Conservation (phyloP, 768 basidiomycete species). For the Fistulinella prunicolor region DNA sequence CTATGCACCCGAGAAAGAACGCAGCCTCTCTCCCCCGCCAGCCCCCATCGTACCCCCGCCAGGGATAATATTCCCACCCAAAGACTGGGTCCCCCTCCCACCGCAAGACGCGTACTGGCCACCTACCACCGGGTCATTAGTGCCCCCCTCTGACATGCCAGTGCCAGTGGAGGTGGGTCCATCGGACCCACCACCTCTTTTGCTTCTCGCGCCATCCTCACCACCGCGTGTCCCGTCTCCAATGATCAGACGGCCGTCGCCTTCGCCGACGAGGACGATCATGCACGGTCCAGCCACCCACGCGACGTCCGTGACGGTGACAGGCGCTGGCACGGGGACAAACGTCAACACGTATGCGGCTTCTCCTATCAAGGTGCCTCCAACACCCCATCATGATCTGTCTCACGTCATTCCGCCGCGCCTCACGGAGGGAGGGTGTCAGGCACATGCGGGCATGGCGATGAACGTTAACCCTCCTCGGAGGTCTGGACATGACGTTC, state of each 20-base stretch:
- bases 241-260: conserved; percentile 15
- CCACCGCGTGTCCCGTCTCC: conserved; percentile 11
- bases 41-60: conserved; percentile 24
- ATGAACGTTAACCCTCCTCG: conserved; percentile 18
- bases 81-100: conserved; percentile 16
- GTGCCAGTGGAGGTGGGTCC: neutral
- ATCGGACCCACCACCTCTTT: conserved; percentile 6
- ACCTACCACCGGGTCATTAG: neutral
- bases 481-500: conserved; percentile 14
- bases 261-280: conserved; percentile 12
- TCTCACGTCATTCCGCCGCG: conserved; percentile 7
- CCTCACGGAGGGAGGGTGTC: conserved; percentile 26
- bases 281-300: conserved; percentile 3
- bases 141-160: conserved; percentile 5
- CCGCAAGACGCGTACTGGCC: conserved; percentile 17
- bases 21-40: neutral
- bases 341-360: conserved; percentile 10
- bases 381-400: conserved; percentile 22
- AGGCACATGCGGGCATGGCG: conserved; percentile 16
- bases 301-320: neutral
- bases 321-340: neutral
- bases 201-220: conserved; percentile 16
- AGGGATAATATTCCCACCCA: conserved; percentile 23
- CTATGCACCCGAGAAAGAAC: conserved; percentile 7
- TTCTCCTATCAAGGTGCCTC: conserved; percentile 9